Conservation (phyloP, 345 rosid species). For the Citrus hindsii region DNA sequence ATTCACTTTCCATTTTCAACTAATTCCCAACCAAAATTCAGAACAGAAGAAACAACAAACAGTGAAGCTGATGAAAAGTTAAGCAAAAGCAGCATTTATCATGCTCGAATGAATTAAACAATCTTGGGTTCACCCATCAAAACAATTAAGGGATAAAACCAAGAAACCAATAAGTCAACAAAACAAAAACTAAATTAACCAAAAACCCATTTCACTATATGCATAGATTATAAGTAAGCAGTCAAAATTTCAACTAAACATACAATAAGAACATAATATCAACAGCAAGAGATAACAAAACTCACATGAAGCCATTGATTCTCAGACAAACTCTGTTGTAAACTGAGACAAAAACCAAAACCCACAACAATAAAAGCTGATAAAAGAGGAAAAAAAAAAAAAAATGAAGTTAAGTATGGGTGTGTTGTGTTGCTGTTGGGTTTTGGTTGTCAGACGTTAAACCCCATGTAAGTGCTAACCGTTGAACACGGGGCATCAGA, state of each 20-base stretch:
- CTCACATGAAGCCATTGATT: slow-evolving; percentile 46
- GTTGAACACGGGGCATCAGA: not conserved
- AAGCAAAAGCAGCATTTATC: not conserved
- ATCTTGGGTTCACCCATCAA: not conserved
- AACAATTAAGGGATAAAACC: not conserved
- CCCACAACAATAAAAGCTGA: not conserved
- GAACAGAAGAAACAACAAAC: not conserved
- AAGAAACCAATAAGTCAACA: not conserved
- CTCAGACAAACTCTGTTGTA: not conserved
- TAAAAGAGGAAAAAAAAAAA: not conserved
- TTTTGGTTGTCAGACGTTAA: slow-evolving; percentile 9
- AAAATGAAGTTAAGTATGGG: not conserved
- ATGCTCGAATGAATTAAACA: not conserved
- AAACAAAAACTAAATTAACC: not conserved
- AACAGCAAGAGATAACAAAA: not conserved
- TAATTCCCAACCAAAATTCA: not conserved
- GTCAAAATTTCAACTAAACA: not conserved
- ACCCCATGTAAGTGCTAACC: not conserved
- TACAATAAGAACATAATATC: not conserved
- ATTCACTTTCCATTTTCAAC: not conserved
- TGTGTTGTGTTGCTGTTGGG: slow-evolving; percentile 1
- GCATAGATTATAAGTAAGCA: not conserved
- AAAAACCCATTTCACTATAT: not conserved
- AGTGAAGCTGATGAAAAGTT: not conserved
- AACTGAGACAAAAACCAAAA: not conserved